Conservation (phyloP, 345 rosid genomes). For the Streptanthus diversifolius region DNA sequence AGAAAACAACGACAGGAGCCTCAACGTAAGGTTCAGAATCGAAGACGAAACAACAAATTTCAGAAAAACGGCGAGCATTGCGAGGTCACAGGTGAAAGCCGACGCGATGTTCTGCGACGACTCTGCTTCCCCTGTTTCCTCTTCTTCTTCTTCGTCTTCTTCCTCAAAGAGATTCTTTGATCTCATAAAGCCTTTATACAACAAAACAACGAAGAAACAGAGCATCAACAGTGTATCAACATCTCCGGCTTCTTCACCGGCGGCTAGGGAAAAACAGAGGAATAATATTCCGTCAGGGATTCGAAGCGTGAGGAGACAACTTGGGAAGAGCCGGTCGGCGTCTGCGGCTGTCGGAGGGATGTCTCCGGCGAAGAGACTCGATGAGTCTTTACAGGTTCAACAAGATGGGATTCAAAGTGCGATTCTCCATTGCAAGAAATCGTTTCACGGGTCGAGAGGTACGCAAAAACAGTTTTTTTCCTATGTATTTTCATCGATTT, state of each 20-base stretch:
- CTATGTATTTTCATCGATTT: not conserved
- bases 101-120: slow-evolving; percentile 7
- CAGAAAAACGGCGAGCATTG: slow-evolving; percentile 21
- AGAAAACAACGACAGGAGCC: slow-evolving; percentile 30
- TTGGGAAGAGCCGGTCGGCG: slow-evolving; percentile 76
- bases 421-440: slow-evolving; percentile 91
- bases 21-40: slow-evolving; percentile 43
- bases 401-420: slow-evolving; percentile 95
- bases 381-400: slow-evolving; percentile 76
- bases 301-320: slow-evolving; percentile 40
- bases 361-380: slow-evolving; percentile 68
- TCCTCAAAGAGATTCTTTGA: slow-evolving; percentile 54
- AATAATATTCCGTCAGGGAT: slow-evolving; percentile 49
- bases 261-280: slow-evolving; percentile 45
- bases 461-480: not conserved
- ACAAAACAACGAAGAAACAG: slow-evolving; percentile 44
- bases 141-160: not conserved
- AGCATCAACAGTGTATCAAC: not conserved
- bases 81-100: not conserved
- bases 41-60: slow-evolving; percentile 38
- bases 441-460: slow-evolving; percentile 61
- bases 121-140: slow-evolving; percentile 21
- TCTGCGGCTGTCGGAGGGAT: slow-evolving; percentile 42
- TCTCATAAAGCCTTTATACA: slow-evolving; percentile 67
- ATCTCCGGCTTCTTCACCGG: slow-evolving; percentile 51